Percentiles rank a stretch among this genome's conserved stretches.
These are phyloP conservation scores for Aureobasidium sp. DNA, from an alignment of 2,329 filamentous ascomycete species.

Conservation along the genomic window DNA sequence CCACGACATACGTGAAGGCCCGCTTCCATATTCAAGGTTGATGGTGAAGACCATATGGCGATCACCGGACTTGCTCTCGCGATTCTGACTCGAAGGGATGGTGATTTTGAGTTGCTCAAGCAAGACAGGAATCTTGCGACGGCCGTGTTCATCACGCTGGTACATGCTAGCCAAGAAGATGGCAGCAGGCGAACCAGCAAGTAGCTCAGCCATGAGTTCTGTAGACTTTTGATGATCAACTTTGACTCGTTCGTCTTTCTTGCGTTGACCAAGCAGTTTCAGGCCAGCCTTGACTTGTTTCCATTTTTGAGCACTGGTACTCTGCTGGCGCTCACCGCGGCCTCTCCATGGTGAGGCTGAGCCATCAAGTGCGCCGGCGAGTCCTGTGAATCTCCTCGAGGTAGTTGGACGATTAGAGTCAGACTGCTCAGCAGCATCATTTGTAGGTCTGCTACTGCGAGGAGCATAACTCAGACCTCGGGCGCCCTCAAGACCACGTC, in stretches of 20 bases:
- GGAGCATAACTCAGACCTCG: conserved; percentile 38
- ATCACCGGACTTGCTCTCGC: conserved; percentile 50
- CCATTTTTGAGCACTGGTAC: conserved; percentile 68
- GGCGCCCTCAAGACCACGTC: conserved; percentile 38
- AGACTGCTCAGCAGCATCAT: conserved; percentile 22
- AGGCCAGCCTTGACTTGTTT: conserved; percentile 84
- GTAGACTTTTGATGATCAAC: conserved; percentile 94
- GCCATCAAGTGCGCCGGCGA: conserved; percentile 28
- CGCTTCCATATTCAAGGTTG: conserved; percentile 91
- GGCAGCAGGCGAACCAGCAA: conserved; percentile 86
- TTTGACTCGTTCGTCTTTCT: conserved; percentile 73
- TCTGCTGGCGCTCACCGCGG: conserved; percentile 38
- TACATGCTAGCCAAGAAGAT: conserved; percentile 97
- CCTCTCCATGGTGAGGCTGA: conserved; percentile 33
- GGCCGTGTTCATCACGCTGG: conserved; percentile 90
- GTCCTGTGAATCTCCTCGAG: conserved; percentile 39
- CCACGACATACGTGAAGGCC: conserved; percentile 95
- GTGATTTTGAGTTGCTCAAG: conserved; percentile 88
- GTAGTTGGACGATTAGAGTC: conserved; percentile 34
- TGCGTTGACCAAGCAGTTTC: conserved; percentile 68
- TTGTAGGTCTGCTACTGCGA: conserved; percentile 13
- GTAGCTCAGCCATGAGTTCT: conserved; percentile 88
- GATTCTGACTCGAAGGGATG: conserved; percentile 69
- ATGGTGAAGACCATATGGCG: conserved; percentile 83
- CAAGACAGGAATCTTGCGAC: conserved; percentile 88